Base-by-base conservation (phyloP, 768 basidiomycete species). In the Lentinula raphanica region DNA sequence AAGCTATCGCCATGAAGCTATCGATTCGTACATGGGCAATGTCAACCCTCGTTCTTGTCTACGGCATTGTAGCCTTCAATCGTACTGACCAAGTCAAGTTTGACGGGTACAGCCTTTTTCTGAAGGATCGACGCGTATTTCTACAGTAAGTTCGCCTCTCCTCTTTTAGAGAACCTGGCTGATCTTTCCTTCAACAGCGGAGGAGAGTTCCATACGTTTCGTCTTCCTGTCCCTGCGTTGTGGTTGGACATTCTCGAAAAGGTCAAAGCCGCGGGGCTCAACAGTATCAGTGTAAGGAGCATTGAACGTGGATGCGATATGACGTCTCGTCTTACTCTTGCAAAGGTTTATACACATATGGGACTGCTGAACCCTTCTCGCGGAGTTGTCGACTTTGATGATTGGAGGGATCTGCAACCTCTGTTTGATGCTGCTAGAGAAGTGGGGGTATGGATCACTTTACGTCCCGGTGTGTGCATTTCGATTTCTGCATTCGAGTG, bases 211-310 rank as follows among this genome's bases (percentile, higher is more conserved):
- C 92, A 92, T 64, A 83, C 89, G 0, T 93, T 89, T 73, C 82
- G 90, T 25, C 72, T 93, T 7, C 92, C 90, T 9, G 86, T 92
- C 0, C 89, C 87, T 13, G 82, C 82, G 2, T 69, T 93, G 56
- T 94, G 92, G 90, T 77, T 83, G 11, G 92, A 92, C 65, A 84
- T 93, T 49, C 79, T 93, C 40, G 85, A 93, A 62, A 93, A 90
- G 66, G 75, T 83, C 59, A 90, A 90, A 65, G 92, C 90, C 4
- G 84, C 88, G 0, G 92, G 92, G 11, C 74, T 94, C 59, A 94
- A 92, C 63, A 81, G 82, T 0, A n/a, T n/a, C n/a, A n/a, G n/a
- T n/a, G n/a, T n/a, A n/a, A n/a, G n/a, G n/a, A n/a, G n/a, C n/a
- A n/a, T n/a, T n/a, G n/a, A n/a, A n/a, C n/a, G n/a, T n/a, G n/a